phyloP scores from a whole-genome alignment of 208 protist genomes.

The Crithidia bombi region DNA sequence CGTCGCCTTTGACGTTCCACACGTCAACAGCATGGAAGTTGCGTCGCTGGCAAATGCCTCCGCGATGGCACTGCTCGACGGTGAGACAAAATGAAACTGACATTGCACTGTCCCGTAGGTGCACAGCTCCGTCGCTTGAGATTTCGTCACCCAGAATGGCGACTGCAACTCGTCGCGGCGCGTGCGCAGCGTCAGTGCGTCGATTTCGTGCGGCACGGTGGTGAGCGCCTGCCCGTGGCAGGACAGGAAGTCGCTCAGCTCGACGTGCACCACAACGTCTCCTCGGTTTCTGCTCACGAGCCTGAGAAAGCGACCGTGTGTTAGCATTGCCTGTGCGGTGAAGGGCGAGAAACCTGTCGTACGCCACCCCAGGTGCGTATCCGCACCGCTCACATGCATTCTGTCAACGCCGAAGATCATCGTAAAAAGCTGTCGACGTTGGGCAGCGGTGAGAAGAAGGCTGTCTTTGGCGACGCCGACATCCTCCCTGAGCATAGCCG shows the following conservation, averaged over 20 bases:
- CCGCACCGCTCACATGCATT: not conserved
- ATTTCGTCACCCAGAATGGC: slow-evolving; percentile 67
- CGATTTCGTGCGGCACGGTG: slow-evolving; percentile 12
- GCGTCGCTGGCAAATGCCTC: slow-evolving; percentile 20
- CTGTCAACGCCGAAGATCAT: not conserved
- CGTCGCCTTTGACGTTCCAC: not conserved
- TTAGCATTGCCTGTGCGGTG: slow-evolving; percentile 19
- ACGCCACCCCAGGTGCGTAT: too few species aligned
- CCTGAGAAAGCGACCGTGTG: slow-evolving; percentile 26
- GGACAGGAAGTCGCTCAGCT: slow-evolving; percentile 47
- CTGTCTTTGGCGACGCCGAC: not conserved
- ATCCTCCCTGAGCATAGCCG: not conserved
- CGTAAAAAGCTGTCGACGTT: not conserved
- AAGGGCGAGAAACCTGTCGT: not conserved
- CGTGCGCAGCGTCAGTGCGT: slow-evolving; percentile 13
- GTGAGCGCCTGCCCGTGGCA: slow-evolving; percentile 41
- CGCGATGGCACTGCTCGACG: slow-evolving; percentile 17
- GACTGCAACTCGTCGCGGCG: slow-evolving; percentile 23
- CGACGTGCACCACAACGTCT: slow-evolving; percentile 35
- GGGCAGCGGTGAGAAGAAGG: not conserved
- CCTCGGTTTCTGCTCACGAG: slow-evolving; percentile 28
- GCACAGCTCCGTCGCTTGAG: slow-evolving; percentile 3
- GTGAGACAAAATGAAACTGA: not conserved
- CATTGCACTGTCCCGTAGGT: not conserved
- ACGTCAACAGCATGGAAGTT: slow-evolving; percentile 8